These are phyloP conservation scores for Citrullus amarus DNA, from an alignment of 306 rosid genomes.

Conservation along the genomic window DNA sequence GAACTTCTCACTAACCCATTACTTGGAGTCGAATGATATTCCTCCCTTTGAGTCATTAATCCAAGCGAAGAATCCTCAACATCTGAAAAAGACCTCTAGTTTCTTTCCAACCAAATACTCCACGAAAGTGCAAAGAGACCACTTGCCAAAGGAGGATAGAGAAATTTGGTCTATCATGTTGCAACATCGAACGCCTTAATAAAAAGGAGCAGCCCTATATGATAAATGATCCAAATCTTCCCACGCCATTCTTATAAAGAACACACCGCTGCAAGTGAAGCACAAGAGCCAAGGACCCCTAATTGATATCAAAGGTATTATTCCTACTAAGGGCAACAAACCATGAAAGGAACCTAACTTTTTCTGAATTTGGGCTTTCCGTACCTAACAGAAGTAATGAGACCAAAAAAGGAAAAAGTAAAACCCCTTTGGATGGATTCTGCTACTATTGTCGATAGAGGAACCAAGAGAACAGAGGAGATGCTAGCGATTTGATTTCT, in stretches of 20 bases:
- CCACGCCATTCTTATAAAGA: not conserved
- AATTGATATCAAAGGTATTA: not conserved
- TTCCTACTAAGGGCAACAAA: not conserved
- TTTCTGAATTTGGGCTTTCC: not conserved
- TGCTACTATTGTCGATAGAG: not conserved
- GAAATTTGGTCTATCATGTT: not conserved
- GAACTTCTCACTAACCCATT: slow-evolving; percentile 30
- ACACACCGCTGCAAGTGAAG: not conserved
- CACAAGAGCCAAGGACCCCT: not conserved
- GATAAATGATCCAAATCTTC: not conserved
- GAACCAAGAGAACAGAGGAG: not conserved
- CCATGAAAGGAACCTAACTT: not conserved
- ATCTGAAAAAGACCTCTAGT: not conserved
- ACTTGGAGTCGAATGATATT: slow-evolving; percentile 55
- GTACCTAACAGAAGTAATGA: not conserved
- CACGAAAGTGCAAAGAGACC: not conserved
- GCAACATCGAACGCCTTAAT: not conserved
- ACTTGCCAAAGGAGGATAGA: not conserved
- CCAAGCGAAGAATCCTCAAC: not conserved
- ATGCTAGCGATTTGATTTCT: too few species aligned
- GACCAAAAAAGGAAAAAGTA: not conserved
- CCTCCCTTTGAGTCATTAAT: slow-evolving; percentile 31
- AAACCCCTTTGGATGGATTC: not conserved
- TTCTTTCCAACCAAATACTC: not conserved
- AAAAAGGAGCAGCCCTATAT: not conserved